Evolutionary conservation across 306 rosid species (phyloP), one percentile per base, ranked within the genome.

Genomic region (Vigna unguiculata): DNA sequence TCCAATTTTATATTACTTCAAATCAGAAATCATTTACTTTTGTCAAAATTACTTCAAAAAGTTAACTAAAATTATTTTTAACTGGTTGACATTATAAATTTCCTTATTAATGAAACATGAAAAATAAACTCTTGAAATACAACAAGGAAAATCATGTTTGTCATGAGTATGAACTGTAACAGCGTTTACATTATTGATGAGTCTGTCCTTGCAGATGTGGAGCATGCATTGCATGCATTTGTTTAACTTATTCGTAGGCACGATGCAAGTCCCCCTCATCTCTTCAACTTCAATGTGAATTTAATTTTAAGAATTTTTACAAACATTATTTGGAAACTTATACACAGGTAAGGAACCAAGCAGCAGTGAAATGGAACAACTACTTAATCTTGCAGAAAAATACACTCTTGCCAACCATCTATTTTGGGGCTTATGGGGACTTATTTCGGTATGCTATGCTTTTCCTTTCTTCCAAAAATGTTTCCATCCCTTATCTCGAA

Each of bases 381-480:
- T 93, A 55, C 49, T 89, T 30, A 48, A 71, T 46, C 83, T 80
- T 45, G 80, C 70, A 68, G 97, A 93, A 83, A 89, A 79, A 49
- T 90, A 74, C 87, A 88, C 97, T 38, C 85, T 92, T 62, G 91
- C 96, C 69, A 95, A 85, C 85, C 99, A 95, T 88, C 78, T 95
- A 17, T 85, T 90, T 30, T 95, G 99, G 99, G 96, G 97, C 49
- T 83, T 95, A 71, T 95, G 99, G 99, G 99, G 97, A 63, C 84
- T 92, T 60, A 92, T 92, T 62, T 95, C 99, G 52, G 99, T 95
- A 80, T 81, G 75, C 1, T 66, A 40, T 9, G 13, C 45, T n/a
- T 76, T 55, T 45, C 47, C 20, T 5, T 13, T 9, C 19, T 9
- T 38, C 2, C 12, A 25, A 28, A 59, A 7, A 6, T 59, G 7